A percentile compares a stretch with the other conserved stretches of the same genome.
These are phyloP conservation scores for Diddensiella santjacobensis DNA, from an alignment of 805 yeast genomes.

Conservation along the genomic window DNA sequence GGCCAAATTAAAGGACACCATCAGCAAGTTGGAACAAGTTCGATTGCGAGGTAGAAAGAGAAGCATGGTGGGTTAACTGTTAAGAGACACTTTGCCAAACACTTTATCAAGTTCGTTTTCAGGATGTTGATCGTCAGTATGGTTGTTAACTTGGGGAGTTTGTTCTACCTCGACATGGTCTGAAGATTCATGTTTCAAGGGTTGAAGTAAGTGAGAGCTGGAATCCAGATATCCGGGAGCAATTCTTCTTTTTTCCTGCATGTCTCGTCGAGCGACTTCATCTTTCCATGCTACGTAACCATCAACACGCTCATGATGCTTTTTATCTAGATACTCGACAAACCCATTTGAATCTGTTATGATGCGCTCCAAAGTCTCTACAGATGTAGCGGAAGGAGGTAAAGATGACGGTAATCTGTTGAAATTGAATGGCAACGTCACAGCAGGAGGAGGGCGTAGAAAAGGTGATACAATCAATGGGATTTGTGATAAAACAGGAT, in stretches of 20 bases:
- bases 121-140: not conserved
- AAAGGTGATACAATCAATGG: conserved; percentile 54
- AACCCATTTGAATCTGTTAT: conserved; percentile 34
- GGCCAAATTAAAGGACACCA: conserved; percentile 44
- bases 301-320: conserved; percentile 28
- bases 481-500: conserved; percentile 47
- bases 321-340: conserved; percentile 25
- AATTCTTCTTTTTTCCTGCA: conserved; percentile 29
- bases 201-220: conserved; percentile 23
- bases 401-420: conserved; percentile 35
- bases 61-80: conserved; percentile 74
- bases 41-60: conserved; percentile 91
- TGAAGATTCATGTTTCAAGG: not conserved
- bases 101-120: conserved; percentile 28
- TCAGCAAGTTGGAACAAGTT: conserved; percentile 72
- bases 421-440: conserved; percentile 50
- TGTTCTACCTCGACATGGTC: not conserved
- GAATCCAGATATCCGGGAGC: conserved; percentile 45
- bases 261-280: conserved; percentile 20
- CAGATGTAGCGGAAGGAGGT: conserved; percentile 34
- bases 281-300: conserved; percentile 36
- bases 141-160: not conserved
- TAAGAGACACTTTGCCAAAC: conserved; percentile 23
- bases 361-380: conserved; percentile 33
- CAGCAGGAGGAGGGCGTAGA: conserved; percentile 51